phyloP scores from a whole-genome alignment of 352 stramenopile genomes.

The Plasmopara viticola region DNA sequence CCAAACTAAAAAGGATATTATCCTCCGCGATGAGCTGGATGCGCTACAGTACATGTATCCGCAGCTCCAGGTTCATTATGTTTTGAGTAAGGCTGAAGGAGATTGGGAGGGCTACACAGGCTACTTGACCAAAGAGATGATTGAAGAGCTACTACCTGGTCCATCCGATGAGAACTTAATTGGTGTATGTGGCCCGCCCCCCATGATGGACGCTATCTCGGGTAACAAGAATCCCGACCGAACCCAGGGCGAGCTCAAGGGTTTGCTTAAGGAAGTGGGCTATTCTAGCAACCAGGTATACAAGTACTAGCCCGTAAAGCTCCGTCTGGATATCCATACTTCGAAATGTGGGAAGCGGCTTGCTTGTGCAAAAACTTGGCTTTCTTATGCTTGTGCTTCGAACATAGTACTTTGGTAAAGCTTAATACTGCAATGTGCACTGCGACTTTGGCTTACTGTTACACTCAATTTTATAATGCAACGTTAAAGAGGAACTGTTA shows the following conservation, averaged over 20 bases:
- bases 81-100: slow-evolving; percentile 36
- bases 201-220: slow-evolving; percentile 76
- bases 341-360: slow-evolving; percentile 17
- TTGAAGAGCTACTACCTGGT: slow-evolving; percentile 60
- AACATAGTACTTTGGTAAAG: too few species aligned
- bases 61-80: slow-evolving; percentile 59
- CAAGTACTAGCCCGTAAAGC: slow-evolving; percentile 47
- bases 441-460: too few species aligned
- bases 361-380: not conserved
- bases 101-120: slow-evolving; percentile 55
- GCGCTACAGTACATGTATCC: slow-evolving; percentile 51
- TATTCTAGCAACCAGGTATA: slow-evolving; percentile 58
- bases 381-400: too few species aligned
- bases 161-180: slow-evolving; percentile 59
- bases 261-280: slow-evolving; percentile 62
- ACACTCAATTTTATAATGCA: too few species aligned
- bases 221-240: slow-evolving; percentile 77
- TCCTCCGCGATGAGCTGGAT: slow-evolving; percentile 75
- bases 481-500: too few species aligned
- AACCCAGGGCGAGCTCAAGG: slow-evolving; percentile 64
- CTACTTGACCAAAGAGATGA: slow-evolving; percentile 61
- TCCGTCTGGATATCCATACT: slow-evolving; percentile 3
- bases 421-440: too few species aligned
- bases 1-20: slow-evolving; percentile 74
- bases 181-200: slow-evolving; percentile 78